Conservation (phyloP, 768 basidiomycete species). For the Mycena floridula region DNA sequence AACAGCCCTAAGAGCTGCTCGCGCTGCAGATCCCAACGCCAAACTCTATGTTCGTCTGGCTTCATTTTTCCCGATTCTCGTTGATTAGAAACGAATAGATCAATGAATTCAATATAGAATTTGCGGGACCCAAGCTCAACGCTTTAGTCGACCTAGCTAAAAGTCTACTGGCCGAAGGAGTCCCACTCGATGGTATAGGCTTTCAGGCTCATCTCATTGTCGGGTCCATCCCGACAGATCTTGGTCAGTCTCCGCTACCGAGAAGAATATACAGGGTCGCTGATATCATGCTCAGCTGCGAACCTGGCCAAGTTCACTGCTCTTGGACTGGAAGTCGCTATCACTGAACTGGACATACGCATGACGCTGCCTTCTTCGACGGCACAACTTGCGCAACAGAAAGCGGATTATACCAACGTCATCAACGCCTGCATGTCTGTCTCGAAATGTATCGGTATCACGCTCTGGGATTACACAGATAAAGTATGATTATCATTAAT, state of each 20-base stretch:
- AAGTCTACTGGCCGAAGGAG: conserved; percentile 27
- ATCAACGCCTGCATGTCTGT: conserved; percentile 31
- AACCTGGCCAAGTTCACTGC: conserved; percentile 34
- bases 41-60: conserved; percentile 34
- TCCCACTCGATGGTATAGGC: conserved; percentile 43
- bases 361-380: conserved; percentile 33
- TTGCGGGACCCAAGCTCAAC: conserved; percentile 32
- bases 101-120: conserved; percentile 24
- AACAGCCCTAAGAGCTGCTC: conserved; percentile 37
- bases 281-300: too few species aligned
- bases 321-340: conserved; percentile 42
- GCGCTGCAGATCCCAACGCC: conserved; percentile 35
- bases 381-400: conserved; percentile 31
- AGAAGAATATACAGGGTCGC: too few species aligned
- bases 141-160: conserved; percentile 36
- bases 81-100: conserved; percentile 7
- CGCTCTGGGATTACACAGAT: conserved; percentile 8
- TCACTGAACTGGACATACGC: conserved; percentile 44
- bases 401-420: conserved; percentile 35
- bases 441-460: conserved; percentile 15
- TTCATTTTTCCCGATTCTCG: background rate
- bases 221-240: conserved; percentile 31
- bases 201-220: conserved; percentile 39
- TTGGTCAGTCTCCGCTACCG: too few species aligned
- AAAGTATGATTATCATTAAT: conserved; percentile 1